Percentiles rank a stretch among this genome's conserved stretches.
Evolutionary conservation across 2,329 filamentous ascomycete genomes (phyloP).

Genomic region (Atkinsonella texensis): DNA sequence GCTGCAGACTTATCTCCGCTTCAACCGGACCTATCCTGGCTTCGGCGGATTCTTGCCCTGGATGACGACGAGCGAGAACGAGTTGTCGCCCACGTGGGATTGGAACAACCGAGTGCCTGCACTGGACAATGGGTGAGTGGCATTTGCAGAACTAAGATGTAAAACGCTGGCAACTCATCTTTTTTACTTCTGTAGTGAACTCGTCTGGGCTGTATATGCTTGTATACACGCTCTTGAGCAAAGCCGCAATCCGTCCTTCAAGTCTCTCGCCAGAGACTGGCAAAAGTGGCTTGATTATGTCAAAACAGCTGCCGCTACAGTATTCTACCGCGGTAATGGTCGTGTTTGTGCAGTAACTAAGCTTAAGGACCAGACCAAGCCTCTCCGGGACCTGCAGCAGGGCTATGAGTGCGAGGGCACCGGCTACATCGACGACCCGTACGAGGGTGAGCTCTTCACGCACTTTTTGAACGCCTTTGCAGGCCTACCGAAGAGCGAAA

Average conservation of each 20-base stretch:
- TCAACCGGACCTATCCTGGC: conserved; percentile 28
- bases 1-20: conserved; percentile 25
- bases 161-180: background rate
- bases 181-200: conserved; percentile 17
- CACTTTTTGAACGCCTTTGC: conserved; percentile 29
- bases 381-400: conserved; percentile 16
- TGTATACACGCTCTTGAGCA: conserved; percentile 25
- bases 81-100: conserved; percentile 22
- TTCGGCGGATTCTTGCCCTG: conserved; percentile 29
- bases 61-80: conserved; percentile 19
- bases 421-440: conserved; percentile 26
- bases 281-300: conserved; percentile 28
- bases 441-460: conserved; percentile 30
- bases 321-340: conserved; percentile 26
- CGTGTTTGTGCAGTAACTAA: conserved; percentile 27
- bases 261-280: conserved; percentile 23
- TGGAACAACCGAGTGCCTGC: conserved; percentile 28
- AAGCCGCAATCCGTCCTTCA: conserved; percentile 10
- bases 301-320: conserved; percentile 21
- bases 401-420: conserved; percentile 24
- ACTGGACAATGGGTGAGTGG: conserved; percentile 26
- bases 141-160: too few species aligned
- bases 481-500: conserved; percentile 19
- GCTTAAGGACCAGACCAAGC: conserved; percentile 22
- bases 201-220: conserved; percentile 30